phyloP scores from a whole-genome alignment of 2,329 filamentous ascomycete species.

The Cyphellophora europaea region DNA sequence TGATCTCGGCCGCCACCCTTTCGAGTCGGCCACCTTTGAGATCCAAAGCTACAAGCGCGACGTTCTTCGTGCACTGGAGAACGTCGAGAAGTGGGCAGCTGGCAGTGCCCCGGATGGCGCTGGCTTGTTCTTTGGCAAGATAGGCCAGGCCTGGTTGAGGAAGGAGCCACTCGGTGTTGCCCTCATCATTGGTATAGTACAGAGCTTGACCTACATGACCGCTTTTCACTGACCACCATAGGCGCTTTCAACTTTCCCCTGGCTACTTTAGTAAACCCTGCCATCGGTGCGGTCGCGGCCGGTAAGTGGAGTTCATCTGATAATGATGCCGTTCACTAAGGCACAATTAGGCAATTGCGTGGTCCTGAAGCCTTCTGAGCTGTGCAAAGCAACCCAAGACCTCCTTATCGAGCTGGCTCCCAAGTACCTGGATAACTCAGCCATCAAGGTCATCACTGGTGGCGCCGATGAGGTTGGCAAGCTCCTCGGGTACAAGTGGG shows the following conservation, averaged over 20 bases:
- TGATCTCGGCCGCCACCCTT: conserved; percentile 27
- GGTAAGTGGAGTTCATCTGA: too few species aligned
- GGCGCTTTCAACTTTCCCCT: conserved; percentile 39
- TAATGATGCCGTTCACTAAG: too few species aligned
- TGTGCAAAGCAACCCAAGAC: conserved; percentile 25
- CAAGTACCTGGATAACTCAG: conserved; percentile 32
- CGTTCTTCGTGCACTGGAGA: conserved; percentile 27
- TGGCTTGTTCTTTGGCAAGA: conserved; percentile 22
- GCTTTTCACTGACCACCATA: not conserved
- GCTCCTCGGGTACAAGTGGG: conserved; percentile 30
- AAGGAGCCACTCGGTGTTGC: conserved; percentile 36
- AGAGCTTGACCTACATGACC: not conserved
- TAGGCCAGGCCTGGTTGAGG: conserved; percentile 26
- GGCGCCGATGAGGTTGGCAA: conserved; percentile 28
- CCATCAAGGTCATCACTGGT: conserved; percentile 27
- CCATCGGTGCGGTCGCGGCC: conserved; percentile 35
- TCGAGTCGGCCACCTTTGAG: conserved; percentile 27
- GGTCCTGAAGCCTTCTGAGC: conserved; percentile 38
- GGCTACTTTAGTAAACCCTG: conserved; percentile 27
- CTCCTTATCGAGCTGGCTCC: conserved; percentile 31
- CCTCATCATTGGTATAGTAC: conserved; percentile 30
- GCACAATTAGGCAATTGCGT: conserved; percentile 31
- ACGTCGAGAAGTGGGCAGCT: conserved; percentile 32
- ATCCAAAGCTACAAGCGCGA: conserved; percentile 25
- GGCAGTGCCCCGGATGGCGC: conserved; percentile 23